Evolutionary conservation across 371 early-diverging fungal genomes (phyloP), one percentile per base, ranked within the genome.

Genomic region (Quaeritorhiza haematococci): DNA sequence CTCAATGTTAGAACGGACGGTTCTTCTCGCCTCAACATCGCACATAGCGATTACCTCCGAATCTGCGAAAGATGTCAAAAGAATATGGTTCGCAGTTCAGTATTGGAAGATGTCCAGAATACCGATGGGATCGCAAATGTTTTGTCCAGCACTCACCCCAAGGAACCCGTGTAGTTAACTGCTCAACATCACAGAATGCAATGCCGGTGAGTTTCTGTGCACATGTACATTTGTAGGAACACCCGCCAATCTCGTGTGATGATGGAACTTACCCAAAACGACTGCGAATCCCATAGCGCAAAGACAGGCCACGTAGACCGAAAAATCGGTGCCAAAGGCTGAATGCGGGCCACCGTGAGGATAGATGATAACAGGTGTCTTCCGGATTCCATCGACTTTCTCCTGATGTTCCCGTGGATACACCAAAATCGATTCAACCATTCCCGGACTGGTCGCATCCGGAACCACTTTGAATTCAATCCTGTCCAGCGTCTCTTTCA

Each of bases 271-370:
- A 23, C n/a, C 82, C 66, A 73, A 46, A 26, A 69, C 70, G 29
- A 87, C 76, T 10, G 76, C 73, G 59, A 77, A 84, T 1, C 88
- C 86, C 42, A 83, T 60, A 21, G 63, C 34, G 13, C 66, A 72
- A 6, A 86, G 72, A 17, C 67, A 69, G 41, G 73, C 62, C 23
- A 44, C 60, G 30, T 69, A 54, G 46, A 69, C 52, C 21, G 58
- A 62, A 53, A 73, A 84, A 29, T 71, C 83, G 15, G 75, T 70
- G 3, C 79, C 60, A 38, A 68, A 82, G 24, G 72, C 66, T 2
- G 72, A 56, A 54, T 87, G 86, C 23, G 86, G 86, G 0, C 88
- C 88, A 15, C 88, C 88, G 55, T 86, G 87, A 1, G 87, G 87
- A 52, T 72, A 62, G 29, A 83, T 69, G 3, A 86, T 63, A 55